Conservation (phyloP, 225 moss, liverwort and hornwort genomes). For the Rhytidiadelphus loreus region DNA sequence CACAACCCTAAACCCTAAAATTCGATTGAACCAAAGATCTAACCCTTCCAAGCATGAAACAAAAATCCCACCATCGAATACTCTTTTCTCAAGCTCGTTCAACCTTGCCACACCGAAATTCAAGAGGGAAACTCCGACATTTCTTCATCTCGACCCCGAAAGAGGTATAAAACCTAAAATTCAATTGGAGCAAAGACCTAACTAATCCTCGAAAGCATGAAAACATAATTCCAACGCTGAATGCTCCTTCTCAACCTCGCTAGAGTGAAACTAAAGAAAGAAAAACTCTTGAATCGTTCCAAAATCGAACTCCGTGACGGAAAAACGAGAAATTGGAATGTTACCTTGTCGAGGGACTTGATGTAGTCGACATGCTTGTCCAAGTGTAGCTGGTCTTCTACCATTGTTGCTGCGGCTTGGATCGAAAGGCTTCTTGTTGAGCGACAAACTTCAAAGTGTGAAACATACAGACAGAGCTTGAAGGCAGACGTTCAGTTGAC, state of each 20-base stretch:
- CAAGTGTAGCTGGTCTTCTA: slow-evolving; percentile 25
- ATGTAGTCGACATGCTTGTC: slow-evolving; percentile 79
- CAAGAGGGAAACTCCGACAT: neutral
- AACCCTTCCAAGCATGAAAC: neutral
- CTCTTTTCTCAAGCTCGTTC: neutral
- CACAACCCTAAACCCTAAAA: neutral
- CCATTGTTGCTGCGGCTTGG: neutral
- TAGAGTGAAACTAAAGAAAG: neutral
- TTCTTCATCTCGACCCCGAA: neutral
- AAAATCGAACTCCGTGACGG: neutral
- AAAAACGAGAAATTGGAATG: neutral
- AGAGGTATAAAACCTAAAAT: neutral
- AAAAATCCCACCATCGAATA: neutral
- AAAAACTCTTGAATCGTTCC: neutral
- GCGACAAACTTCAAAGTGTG: neutral
- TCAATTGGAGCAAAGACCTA: neutral
- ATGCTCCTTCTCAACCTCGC: neutral
- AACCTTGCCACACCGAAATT: neutral
- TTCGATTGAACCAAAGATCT: neutral
- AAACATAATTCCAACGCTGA: no score
- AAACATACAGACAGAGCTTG: neutral
- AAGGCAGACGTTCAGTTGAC: neutral
- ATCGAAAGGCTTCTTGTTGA: neutral
- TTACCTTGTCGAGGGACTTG: slow-evolving; percentile 77
- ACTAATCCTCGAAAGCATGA: neutral